phyloP scores from a whole-genome alignment of 2,329 filamentous ascomycete genomes.

The Phyllosticta citriasiana region DNA sequence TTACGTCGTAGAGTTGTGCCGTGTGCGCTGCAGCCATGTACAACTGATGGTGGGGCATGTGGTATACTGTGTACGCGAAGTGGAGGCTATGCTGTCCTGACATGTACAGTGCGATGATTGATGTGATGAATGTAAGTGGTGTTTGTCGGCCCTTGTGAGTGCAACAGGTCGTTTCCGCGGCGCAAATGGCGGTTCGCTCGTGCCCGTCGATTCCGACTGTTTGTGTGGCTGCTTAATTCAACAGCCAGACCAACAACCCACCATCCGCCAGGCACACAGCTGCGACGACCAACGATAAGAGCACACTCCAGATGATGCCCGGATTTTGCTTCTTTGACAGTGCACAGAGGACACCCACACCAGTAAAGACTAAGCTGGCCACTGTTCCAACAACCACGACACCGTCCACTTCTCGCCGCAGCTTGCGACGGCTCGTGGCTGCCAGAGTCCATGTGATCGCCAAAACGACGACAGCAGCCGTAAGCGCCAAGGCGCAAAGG shows the following conservation, averaged over 20 bases:
- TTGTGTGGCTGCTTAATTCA: neutral
- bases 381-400: conserved; percentile 62
- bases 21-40: no score
- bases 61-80: no score
- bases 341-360: conserved; percentile 50
- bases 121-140: no score
- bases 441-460: conserved; percentile 56
- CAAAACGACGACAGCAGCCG: conserved; percentile 53
- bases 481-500: conserved; percentile 42
- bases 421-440: conserved; percentile 55
- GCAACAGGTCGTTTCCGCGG: neutral
- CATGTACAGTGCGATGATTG: no score
- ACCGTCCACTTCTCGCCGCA: conserved; percentile 61
- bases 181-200: neutral
- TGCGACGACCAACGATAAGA: conserved; percentile 36
- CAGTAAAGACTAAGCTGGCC: conserved; percentile 54
- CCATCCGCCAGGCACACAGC: conserved; percentile 41
- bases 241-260: conserved; percentile 39
- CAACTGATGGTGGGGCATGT: no score
- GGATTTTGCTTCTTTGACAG: conserved; percentile 42
- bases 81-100: no score
- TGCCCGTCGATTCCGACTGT: neutral
- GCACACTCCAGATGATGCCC: conserved; percentile 34
- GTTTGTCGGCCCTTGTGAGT: no score
- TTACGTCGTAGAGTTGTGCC: no score